Evolutionary conservation across 1,284 basidiomycete species (phyloP).

Genomic region (Apiotrichum akiyoshidainum): DNA sequence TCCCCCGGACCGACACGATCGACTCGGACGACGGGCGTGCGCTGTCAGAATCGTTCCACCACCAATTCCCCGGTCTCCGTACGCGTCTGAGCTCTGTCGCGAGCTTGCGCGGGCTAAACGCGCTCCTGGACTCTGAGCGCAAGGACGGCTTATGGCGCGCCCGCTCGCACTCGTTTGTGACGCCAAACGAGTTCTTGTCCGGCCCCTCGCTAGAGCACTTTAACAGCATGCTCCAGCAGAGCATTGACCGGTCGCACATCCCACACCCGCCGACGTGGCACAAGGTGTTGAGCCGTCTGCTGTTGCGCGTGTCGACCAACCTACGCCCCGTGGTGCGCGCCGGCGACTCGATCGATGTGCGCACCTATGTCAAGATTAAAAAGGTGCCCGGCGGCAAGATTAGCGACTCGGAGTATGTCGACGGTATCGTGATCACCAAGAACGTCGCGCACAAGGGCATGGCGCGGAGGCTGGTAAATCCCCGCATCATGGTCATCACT

Average conservation of each 20-base stretch:
- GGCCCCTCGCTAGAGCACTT: slow-evolving; percentile 80
- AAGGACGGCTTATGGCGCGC: slow-evolving; percentile 47
- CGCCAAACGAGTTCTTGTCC: slow-evolving; percentile 61
- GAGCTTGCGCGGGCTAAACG: slow-evolving; percentile 42
- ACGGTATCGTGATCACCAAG: slow-evolving; percentile 96
- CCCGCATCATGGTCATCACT: slow-evolving; percentile 91
- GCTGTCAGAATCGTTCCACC: slow-evolving; percentile 24
- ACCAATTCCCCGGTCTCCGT: slow-evolving; percentile 32
- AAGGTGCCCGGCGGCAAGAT: slow-evolving; percentile 93
- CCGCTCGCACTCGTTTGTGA: slow-evolving; percentile 40
- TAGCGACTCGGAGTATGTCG: slow-evolving; percentile 91
- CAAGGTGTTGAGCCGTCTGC: slow-evolving; percentile 68
- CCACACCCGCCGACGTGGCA: slow-evolving; percentile 81
- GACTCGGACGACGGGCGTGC: slow-evolving; percentile 26
- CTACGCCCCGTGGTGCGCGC: slow-evolving; percentile 51
- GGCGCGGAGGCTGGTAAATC: slow-evolving; percentile 55
- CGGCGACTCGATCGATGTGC: slow-evolving; percentile 85
- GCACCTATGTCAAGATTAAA: slow-evolving; percentile 96
- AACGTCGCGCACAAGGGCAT: slow-evolving; percentile 89
- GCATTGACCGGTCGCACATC: slow-evolving; percentile 62
- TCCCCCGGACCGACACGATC: slow-evolving; percentile 41
- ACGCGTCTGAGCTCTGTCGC: slow-evolving; percentile 38
- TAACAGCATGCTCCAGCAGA: slow-evolving; percentile 78
- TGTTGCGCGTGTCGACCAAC: slow-evolving; percentile 46
- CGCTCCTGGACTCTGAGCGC: slow-evolving; percentile 43